Conservation (phyloP, 2,329 filamentous ascomycete genomes). For the Mycogone perniciosa region DNA sequence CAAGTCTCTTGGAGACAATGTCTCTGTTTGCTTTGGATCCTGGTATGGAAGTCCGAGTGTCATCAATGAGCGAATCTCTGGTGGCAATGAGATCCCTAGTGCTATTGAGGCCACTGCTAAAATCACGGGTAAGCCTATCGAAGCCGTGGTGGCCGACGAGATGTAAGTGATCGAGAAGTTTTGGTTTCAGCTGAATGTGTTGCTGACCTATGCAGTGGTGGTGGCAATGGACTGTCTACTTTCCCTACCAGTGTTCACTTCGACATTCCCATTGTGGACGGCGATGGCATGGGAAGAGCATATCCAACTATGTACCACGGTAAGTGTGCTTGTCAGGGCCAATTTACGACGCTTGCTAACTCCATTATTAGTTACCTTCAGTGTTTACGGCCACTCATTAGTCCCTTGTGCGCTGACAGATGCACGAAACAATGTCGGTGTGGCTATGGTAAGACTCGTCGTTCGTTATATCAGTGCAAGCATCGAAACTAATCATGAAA, state of each 20-base stretch:
- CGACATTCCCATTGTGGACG: constrained; percentile 32
- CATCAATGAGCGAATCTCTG: constrained; percentile 31
- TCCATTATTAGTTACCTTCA: constrained; percentile 27
- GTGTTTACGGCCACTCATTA: constrained; percentile 32
- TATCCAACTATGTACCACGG: constrained; percentile 33
- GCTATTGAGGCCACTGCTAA: constrained; percentile 32
- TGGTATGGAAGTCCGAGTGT: constrained; percentile 40
- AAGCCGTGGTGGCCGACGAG: constrained; percentile 31
- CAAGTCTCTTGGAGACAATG: constrained; percentile 30
- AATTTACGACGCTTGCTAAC: rapidly evolving
- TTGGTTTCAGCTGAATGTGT: not conserved
- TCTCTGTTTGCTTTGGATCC: constrained; percentile 35
- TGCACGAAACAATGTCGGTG: constrained; percentile 29
- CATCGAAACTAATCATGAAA: not conserved
- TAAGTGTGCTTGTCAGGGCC: constrained; percentile 5
- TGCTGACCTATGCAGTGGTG: constrained; percentile 23
- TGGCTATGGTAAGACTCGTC: constrained; percentile 25
- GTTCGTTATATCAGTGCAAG: not conserved
- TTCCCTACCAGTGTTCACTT: constrained; percentile 29
- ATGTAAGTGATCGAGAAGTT: constrained; percentile 24
- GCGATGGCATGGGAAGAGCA: constrained; percentile 33
- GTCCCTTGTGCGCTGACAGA: constrained; percentile 32
- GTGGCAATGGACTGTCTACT: constrained; percentile 32
- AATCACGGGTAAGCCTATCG: constrained; percentile 26
- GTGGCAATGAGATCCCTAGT: constrained; percentile 30